phyloP scores from a whole-genome alignment of 495 filamentous ascomycete genomes.

The Talaromyces wortmannii region DNA sequence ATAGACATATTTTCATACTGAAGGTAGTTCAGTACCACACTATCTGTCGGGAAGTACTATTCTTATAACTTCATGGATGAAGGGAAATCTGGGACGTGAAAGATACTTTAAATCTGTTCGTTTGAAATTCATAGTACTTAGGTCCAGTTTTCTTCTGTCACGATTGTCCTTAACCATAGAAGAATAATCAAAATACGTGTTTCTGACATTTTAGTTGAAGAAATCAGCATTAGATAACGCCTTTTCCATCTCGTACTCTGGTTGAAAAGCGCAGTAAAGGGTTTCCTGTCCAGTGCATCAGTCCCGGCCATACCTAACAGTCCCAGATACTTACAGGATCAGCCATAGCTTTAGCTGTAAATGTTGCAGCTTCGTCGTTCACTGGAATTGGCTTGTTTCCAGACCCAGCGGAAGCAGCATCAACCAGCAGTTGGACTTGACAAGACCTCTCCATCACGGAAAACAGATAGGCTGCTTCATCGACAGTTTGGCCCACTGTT shows the following conservation, averaged over 20 bases:
- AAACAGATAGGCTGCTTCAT: slow-evolving; percentile 51
- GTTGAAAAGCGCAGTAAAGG: slow-evolving; percentile 15
- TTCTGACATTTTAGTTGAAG: slow-evolving; percentile 2
- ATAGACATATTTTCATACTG: not conserved
- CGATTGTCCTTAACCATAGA: too few relatives aligned
- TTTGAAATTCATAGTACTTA: too few relatives aligned
- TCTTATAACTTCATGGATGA: too few relatives aligned
- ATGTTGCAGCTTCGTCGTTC: slow-evolving; percentile 42
- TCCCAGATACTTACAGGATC: slow-evolving; percentile 17
- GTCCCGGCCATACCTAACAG: too few relatives aligned
- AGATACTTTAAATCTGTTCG: too few relatives aligned
- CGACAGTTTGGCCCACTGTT: slow-evolving; percentile 45
- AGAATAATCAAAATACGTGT: not conserved
- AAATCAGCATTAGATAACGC: slow-evolving; percentile 2
- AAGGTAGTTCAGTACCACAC: too few relatives aligned
- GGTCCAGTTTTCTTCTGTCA: too few relatives aligned
- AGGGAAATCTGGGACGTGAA: too few relatives aligned
- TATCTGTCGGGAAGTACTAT: too few relatives aligned
- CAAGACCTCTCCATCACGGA: slow-evolving; percentile 44
- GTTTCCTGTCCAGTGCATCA: slow-evolving; percentile 8
- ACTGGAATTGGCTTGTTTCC: slow-evolving; percentile 30
- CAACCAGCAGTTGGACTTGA: slow-evolving; percentile 40
- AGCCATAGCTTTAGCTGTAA: slow-evolving; percentile 46
- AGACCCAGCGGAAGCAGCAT: slow-evolving; percentile 37
- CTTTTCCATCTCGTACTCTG: slow-evolving; percentile 12